Evolutionary conservation across 2,329 filamentous ascomycete genomes (phyloP).

Genomic region (Cladophialophora bantiana): DNA sequence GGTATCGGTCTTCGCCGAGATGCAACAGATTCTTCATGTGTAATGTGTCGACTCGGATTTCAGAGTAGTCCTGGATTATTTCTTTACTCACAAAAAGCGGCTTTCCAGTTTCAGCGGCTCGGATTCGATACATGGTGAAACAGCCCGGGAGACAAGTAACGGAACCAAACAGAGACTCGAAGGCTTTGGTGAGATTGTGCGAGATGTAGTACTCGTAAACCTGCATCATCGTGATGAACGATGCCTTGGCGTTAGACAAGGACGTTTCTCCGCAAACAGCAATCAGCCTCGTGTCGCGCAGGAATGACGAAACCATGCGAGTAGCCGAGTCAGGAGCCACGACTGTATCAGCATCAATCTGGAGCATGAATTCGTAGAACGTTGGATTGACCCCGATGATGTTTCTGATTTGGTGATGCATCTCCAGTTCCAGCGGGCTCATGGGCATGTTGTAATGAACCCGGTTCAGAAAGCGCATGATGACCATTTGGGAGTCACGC

Average conservation of each 20-base stretch:
- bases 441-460: slow-evolving; percentile 97
- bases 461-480: slow-evolving; percentile 99
- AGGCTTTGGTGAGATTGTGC: slow-evolving; percentile 94
- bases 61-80: slow-evolving; percentile 83
- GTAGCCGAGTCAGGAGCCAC: slow-evolving; percentile 88
- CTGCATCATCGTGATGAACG: slow-evolving; percentile 98
- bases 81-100: slow-evolving; percentile 95
- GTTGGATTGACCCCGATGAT: slow-evolving; percentile 98
- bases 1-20: slow-evolving; percentile 94
- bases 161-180: slow-evolving; percentile 94
- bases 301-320: slow-evolving; percentile 88
- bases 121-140: slow-evolving; percentile 99
- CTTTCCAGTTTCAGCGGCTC: slow-evolving; percentile 91
- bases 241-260: slow-evolving; percentile 89
- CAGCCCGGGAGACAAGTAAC: slow-evolving; percentile 98
- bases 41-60: slow-evolving; percentile 94
- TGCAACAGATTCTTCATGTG: slow-evolving; percentile 99
- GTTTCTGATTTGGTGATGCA: slow-evolving; percentile 98
- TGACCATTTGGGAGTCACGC: slow-evolving; percentile 97
- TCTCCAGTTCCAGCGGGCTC: slow-evolving; percentile 95
- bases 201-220: slow-evolving; percentile 99
- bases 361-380: slow-evolving; percentile 95
- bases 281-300: slow-evolving; percentile 91
- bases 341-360: slow-evolving; percentile 97
- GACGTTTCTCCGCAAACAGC: slow-evolving; percentile 94